A percentile compares a stretch with the other conserved stretches of the same genome.
Evolutionary conservation across 2,329 filamentous ascomycete genomes (phyloP).

Genomic region (Botrytis porri): DNA sequence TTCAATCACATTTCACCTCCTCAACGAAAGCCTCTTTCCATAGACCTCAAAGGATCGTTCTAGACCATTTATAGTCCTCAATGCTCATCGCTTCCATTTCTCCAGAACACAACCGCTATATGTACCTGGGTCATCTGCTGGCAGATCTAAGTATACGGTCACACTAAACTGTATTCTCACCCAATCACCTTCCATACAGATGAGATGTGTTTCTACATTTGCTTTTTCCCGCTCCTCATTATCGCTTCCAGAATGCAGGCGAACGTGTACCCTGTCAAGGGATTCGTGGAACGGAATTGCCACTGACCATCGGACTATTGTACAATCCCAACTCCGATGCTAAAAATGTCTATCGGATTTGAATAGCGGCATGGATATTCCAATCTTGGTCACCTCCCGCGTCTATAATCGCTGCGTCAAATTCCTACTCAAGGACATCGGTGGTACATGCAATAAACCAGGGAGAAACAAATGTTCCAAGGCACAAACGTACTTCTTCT

Average conservation of each 20-base stretch:
- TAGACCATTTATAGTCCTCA: not conserved
- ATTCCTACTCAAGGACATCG: not conserved
- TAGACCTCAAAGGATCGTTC: not conserved
- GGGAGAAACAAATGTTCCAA: not conserved
- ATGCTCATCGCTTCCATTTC: not conserved
- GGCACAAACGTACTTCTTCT: not conserved
- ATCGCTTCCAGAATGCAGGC: conserved; percentile 11
- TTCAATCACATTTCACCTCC: not conserved
- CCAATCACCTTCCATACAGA: not conserved
- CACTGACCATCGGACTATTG: not conserved
- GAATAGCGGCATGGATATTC: not conserved
- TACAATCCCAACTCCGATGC: not conserved
- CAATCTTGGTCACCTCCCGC: not conserved
- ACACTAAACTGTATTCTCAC: not conserved
- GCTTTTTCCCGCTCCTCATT: not conserved
- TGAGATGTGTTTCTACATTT: not conserved
- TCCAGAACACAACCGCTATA: not conserved
- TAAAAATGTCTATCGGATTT: not conserved
- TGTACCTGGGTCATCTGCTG: conserved; percentile 6
- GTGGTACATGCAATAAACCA: not conserved
- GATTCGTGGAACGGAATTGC: conserved; percentile 7
- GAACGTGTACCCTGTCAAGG: not conserved
- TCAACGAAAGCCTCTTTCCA: not conserved
- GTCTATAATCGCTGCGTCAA: not conserved
- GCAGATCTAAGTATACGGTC: conserved; percentile 3